These are phyloP conservation scores for Heracleum sosnowskyi DNA, from an alignment of 129 eudicot species.

Conservation along the genomic window DNA sequence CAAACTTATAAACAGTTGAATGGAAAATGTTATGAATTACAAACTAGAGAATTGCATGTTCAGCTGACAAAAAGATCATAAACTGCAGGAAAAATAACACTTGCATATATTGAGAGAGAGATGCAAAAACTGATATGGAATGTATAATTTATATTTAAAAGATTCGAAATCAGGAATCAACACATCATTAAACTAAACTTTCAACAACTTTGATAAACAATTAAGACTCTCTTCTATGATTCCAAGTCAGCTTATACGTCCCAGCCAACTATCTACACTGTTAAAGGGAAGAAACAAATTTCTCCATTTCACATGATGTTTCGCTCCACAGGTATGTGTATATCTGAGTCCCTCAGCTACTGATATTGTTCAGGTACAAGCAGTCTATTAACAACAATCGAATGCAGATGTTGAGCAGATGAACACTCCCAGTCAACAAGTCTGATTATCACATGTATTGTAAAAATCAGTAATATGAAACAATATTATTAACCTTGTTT, in stretches of 20 bases:
- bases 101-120: background rate
- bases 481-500: background rate
- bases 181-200: constrained; percentile 1
- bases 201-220: background rate
- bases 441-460: background rate
- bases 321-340: background rate
- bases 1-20: too few relatives aligned
- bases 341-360: background rate
- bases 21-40: too few relatives aligned
- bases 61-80: too few relatives aligned
- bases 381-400: background rate
- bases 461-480: background rate
- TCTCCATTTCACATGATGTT: background rate
- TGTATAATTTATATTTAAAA: background rate
- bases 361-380: background rate
- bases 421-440: constrained; percentile 3
- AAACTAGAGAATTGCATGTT: background rate
- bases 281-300: background rate
- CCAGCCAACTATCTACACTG: background rate
- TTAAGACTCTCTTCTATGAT: background rate
- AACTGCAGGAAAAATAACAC: too few relatives aligned
- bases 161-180: background rate
- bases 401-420: constrained; percentile 1
- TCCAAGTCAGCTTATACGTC: background rate
- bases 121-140: background rate